Conservation (phyloP, 164 flowering plant species). For the Macadamia integrifolia region DNA sequence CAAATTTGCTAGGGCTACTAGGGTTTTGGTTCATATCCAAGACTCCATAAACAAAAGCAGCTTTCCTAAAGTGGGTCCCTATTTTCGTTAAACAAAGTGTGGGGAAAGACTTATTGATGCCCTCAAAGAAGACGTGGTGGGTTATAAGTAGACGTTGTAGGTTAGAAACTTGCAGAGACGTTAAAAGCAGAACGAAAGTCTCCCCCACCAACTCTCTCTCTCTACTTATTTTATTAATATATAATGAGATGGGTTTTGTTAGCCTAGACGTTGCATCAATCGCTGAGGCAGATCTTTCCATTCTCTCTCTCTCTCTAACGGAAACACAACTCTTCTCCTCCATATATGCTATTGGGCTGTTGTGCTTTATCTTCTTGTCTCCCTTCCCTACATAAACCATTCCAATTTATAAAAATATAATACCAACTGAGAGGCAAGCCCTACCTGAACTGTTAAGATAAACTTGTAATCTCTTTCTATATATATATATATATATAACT, state of each 20-base stretch:
- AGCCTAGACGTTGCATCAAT: constrained; percentile 64
- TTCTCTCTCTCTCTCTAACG: constrained; percentile 43
- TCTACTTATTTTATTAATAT: background rate
- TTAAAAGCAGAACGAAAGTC: constrained; percentile 69
- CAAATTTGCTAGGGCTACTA: too few species aligned
- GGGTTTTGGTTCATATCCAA: too few species aligned
- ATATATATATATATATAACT: background rate
- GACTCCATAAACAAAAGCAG: background rate
- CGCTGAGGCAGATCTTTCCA: constrained; percentile 30
- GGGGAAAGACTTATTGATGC: too few species aligned
- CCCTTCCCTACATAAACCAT: constrained; percentile 6
- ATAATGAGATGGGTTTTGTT: constrained; percentile 28
- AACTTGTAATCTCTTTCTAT: background rate
- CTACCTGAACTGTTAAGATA: background rate
- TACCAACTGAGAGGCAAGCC: too few species aligned
- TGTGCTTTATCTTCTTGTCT: constrained; percentile 11
- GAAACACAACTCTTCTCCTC: constrained; percentile 21
- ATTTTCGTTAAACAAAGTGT: too few species aligned
- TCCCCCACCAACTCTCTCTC: constrained; percentile 39
- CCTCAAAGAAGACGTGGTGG: constrained; percentile 20
- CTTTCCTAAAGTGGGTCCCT: background rate
- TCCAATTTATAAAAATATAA: background rate
- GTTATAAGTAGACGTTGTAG: constrained; percentile 56
- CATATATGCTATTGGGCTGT: constrained; percentile 18
- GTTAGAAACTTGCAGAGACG: constrained; percentile 65